Percentiles rank a stretch among this genome's conserved stretches.
Evolutionary conservation across 306 rosid species (phyloP).

Genomic region (Alnus rubra): DNA sequence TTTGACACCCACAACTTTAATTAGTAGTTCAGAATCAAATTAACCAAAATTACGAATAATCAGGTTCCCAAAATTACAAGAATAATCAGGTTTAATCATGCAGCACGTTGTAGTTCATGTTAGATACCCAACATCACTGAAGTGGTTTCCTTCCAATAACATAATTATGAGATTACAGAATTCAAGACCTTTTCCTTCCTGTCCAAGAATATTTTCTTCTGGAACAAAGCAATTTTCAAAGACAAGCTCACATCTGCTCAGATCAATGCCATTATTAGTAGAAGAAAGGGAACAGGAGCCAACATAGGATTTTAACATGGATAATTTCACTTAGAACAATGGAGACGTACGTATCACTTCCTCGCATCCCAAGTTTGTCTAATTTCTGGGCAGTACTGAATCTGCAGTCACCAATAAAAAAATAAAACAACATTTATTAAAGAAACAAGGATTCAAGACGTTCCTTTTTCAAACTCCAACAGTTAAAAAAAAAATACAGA

Average conservation of each 20-base stretch:
- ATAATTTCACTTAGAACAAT: conserved; percentile 28
- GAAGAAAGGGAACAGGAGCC: conserved; percentile 15
- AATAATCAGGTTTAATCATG: neutral
- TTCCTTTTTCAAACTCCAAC: conserved; percentile 15
- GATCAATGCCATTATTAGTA: conserved; percentile 44
- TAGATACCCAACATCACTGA: neutral
- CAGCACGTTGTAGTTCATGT: neutral
- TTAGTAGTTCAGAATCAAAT: neutral
- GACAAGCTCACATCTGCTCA: conserved; percentile 92
- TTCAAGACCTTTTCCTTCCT: conserved; percentile 87
- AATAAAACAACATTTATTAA: conserved; percentile 3
- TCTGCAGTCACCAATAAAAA: conserved; percentile 45
- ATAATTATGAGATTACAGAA: conserved; percentile 19
- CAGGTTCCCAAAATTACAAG: neutral
- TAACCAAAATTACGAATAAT: neutral
- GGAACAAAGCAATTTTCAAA: conserved; percentile 98
- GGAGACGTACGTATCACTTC: conserved; percentile 90
- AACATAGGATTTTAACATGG: conserved; percentile 7
- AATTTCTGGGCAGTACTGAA: conserved; percentile 92
- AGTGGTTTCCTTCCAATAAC: conserved; percentile 13
- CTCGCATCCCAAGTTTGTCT: conserved; percentile 99
- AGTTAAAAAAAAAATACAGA: neutral
- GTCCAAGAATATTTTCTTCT: conserved; percentile 86
- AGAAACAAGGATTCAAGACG: conserved; percentile 22
- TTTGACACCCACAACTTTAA: neutral